These are phyloP conservation scores for Elaeis oleifera DNA, from an alignment of 202 grass and related monocot species.

Conservation along the genomic window DNA sequence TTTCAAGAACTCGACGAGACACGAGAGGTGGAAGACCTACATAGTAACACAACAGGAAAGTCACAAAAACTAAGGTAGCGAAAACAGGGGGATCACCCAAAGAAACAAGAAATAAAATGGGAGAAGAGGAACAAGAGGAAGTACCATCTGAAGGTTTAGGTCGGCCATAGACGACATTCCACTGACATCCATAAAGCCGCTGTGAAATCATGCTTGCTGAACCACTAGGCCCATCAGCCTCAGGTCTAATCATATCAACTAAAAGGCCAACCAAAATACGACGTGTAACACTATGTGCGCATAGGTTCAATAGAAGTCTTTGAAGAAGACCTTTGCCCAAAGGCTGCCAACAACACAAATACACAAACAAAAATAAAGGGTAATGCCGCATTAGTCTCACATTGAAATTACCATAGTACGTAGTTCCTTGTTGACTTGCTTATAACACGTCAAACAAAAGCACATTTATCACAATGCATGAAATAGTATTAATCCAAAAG, in stretches of 20 bases:
- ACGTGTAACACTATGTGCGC: constrained; percentile 48
- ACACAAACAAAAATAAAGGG: background rate
- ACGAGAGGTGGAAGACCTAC: constrained; percentile 63
- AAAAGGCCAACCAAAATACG: constrained; percentile 47
- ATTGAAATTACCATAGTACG: no score
- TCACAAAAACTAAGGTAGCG: constrained; percentile 10
- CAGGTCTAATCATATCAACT: constrained; percentile 56
- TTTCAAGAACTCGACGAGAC: constrained; percentile 45
- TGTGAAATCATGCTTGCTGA: constrained; percentile 24
- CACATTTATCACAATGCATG: no score
- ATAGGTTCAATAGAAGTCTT: constrained; percentile 58
- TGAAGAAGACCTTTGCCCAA: constrained; percentile 73
- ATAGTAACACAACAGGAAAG: constrained; percentile 15
- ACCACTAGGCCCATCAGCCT: constrained; percentile 33
- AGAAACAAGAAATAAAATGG: constrained; percentile 5
- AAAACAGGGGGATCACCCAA: background rate
- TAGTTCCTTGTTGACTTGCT: no score
- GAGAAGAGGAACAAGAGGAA: constrained; percentile 3
- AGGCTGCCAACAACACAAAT: constrained; percentile 33
- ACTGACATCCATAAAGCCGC: constrained; percentile 61
- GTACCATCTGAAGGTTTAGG: constrained; percentile 47
- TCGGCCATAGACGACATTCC: constrained; percentile 59
- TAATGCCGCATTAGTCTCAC: no score
- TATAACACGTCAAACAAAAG: no score
- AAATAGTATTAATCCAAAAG: no score